These are phyloP conservation scores for Butyriboletus loyo DNA, from an alignment of 768 basidiomycete genomes.

Conservation along the genomic window DNA sequence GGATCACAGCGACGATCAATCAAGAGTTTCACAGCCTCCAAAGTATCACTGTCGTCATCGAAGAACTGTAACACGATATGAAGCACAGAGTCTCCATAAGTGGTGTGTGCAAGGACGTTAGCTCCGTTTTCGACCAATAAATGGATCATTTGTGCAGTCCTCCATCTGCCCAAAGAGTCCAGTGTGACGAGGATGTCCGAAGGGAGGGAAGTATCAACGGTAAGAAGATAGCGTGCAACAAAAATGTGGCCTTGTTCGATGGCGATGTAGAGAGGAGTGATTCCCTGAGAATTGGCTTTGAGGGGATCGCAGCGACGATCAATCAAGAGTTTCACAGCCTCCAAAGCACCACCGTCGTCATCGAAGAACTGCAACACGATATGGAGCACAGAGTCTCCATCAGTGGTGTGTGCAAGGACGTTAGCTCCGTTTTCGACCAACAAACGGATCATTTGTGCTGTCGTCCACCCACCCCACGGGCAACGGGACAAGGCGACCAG, in stretches of 20 bases:
- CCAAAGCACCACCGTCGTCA: neutral
- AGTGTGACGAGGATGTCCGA: neutral
- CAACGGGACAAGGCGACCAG: too few relatives aligned
- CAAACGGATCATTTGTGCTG: neutral
- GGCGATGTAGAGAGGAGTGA: neutral
- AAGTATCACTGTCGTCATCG: rapidly evolving
- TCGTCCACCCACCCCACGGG: too few relatives aligned
- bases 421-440: neutral
- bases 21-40: neutral
- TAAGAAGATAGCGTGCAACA: neutral
- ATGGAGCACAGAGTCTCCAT: neutral
- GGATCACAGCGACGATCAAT: neutral
- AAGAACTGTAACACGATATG: neutral
- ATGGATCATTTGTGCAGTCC: too few relatives aligned
- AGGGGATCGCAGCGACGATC: neutral
- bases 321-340: neutral
- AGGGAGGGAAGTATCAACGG: neutral
- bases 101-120: neutral
- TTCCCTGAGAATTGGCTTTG: neutral
- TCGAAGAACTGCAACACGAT: neutral
- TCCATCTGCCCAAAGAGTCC: too few relatives aligned
- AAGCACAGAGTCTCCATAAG: neutral
- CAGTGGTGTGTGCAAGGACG: neutral
- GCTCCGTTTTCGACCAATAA: too few relatives aligned
- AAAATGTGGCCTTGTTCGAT: neutral